Percentiles rank a stretch among this genome's conserved stretches.
Evolutionary conservation across 2,329 filamentous ascomycete genomes (phyloP).

Genomic region (Diaporthe australafricana): DNA sequence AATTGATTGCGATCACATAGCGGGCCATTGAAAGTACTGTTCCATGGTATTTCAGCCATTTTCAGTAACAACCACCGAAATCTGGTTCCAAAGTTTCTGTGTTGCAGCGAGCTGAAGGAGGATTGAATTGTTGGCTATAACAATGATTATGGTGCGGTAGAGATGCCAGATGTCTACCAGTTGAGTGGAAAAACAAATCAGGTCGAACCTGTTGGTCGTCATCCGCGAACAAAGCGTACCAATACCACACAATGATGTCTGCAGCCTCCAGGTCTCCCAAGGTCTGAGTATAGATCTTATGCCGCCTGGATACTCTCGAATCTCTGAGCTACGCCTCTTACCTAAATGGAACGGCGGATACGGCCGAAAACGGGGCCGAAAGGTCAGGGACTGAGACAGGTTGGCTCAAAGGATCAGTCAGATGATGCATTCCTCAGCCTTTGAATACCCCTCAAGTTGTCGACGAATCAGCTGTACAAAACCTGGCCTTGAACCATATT

Average conservation of each 20-base stretch:
- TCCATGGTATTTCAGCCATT: too few species aligned
- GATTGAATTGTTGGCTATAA: not conserved
- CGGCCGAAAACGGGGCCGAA: not conserved
- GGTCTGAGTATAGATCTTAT: too few species aligned
- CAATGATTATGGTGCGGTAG: not conserved
- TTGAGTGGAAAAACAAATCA: not conserved
- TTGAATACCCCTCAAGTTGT: not conserved
- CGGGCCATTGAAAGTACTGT: too few species aligned
- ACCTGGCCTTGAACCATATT: not conserved
- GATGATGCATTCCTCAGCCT: not conserved
- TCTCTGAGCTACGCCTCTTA: constrained; percentile 5
- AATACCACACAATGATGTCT: not conserved
- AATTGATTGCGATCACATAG: too few species aligned
- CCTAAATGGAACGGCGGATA: not conserved
- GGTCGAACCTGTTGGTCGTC: not conserved
- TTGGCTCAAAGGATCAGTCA: not conserved
- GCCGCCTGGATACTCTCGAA: too few species aligned
- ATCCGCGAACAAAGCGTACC: not conserved
- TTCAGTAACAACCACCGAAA: too few species aligned
- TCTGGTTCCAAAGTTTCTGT: too few species aligned
- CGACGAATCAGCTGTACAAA: not conserved
- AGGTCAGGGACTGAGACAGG: not conserved
- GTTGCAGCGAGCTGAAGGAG: too few species aligned
- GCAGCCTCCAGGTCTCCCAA: too few species aligned
- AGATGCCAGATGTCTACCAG: not conserved